Evolutionary conservation across 169 alveolate genomes (phyloP).

Genomic region (Eimeria maxima): DNA sequence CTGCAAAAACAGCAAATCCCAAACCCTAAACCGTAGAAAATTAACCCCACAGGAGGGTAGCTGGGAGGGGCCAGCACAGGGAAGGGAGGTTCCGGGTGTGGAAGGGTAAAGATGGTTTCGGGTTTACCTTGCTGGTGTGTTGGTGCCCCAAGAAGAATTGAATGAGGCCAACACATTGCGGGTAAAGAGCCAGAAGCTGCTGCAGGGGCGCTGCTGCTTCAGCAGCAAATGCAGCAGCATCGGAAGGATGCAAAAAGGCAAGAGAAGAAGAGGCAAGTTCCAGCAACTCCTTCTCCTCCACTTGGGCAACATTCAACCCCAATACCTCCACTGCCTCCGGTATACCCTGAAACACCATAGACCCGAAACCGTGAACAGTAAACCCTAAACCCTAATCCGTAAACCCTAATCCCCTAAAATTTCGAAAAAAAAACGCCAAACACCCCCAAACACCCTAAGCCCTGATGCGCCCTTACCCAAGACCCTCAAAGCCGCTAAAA

Average conservation of each 20-base stretch:
- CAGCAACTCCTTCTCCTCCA: conserved; percentile 66
- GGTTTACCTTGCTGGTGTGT: conserved; percentile 75
- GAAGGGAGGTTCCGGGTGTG: background rate
- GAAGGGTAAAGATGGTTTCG: background rate
- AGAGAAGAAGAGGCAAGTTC: conserved; percentile 72
- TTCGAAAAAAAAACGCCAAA: background rate
- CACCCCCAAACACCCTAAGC: background rate
- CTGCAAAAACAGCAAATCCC: conserved; percentile 37
- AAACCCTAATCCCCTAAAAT: background rate
- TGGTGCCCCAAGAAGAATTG: conserved; percentile 81
- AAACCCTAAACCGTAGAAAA: background rate
- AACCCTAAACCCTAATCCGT: conserved; percentile 50
- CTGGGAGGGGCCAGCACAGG: no score
- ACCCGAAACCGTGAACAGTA: conserved; percentile 46
- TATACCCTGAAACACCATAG: conserved; percentile 20
- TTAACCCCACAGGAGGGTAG: no score
- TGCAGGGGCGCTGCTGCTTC: conserved; percentile 38
- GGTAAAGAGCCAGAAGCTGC: conserved; percentile 31
- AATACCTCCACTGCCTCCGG: conserved; percentile 62
- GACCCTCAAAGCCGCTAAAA: background rate
- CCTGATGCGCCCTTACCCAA: background rate
- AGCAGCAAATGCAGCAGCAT: background rate
- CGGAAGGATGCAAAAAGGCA: conserved; percentile 70
- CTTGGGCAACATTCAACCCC: conserved; percentile 75
- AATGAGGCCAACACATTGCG: conserved; percentile 59